These are phyloP conservation scores for Trichoderma semiorbis DNA, from an alignment of 2,329 filamentous ascomycete genomes.

Conservation along the genomic window DNA sequence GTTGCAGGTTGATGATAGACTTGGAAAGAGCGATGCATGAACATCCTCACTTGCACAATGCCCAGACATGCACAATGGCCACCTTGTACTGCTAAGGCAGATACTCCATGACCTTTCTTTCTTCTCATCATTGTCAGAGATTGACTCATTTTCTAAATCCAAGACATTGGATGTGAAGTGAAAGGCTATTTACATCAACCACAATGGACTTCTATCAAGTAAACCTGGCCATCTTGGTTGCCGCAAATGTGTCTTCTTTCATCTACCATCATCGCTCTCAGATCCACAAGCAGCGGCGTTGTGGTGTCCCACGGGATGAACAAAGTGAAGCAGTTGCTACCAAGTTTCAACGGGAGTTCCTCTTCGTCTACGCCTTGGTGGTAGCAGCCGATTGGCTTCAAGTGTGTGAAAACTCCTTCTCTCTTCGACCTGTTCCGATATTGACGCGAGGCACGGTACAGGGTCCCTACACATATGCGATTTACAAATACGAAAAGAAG, in stretches of 20 bases:
- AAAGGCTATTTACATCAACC: background rate
- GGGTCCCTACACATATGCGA: constrained; percentile 49
- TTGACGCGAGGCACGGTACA: constrained; percentile 18
- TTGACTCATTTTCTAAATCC: background rate
- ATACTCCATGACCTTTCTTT: background rate
- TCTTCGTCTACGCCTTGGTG: constrained; percentile 29
- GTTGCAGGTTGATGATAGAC: background rate
- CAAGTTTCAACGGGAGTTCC: constrained; percentile 9
- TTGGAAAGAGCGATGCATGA: background rate
- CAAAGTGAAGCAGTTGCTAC: background rate
- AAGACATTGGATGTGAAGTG: background rate
- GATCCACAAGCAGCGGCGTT: background rate
- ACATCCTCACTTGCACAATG: background rate
- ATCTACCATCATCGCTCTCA: constrained; percentile 24
- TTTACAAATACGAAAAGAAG: constrained; percentile 49
- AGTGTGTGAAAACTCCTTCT: constrained; percentile 18
- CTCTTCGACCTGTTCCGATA: background rate
- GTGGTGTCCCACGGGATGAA: background rate
- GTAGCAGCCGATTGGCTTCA: constrained; percentile 36
- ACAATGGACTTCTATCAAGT: constrained; percentile 17
- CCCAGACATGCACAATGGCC: background rate
- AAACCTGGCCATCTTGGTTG: constrained; percentile 1
- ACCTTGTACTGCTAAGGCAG: background rate
- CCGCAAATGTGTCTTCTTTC: constrained; percentile 24
- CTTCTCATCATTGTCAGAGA: background rate